These are phyloP conservation scores for Sanghuangporus sanghuang DNA, from an alignment of 1,284 basidiomycete species.

Conservation along the genomic window DNA sequence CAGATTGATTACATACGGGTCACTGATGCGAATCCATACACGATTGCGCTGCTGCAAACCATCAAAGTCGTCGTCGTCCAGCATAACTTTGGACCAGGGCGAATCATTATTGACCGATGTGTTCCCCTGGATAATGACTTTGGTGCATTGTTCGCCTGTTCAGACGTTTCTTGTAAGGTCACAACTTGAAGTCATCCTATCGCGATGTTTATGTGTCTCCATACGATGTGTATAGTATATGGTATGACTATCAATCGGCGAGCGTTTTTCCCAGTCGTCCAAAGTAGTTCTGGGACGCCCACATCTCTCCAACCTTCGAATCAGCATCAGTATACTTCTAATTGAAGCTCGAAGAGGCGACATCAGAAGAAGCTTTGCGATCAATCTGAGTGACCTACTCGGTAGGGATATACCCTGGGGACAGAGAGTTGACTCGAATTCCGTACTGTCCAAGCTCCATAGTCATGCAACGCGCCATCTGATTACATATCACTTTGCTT, in stretches of 20 bases:
- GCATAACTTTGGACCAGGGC: neutral
- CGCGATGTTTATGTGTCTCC: no score
- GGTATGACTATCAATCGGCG: no score
- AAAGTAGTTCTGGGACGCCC: no score
- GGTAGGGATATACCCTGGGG: slow-evolving; percentile 73
- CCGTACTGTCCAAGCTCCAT: slow-evolving; percentile 69
- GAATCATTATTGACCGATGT: neutral
- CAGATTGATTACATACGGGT: neutral
- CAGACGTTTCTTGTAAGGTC: neutral
- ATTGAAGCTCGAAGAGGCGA: no score
- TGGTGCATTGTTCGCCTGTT: neutral
- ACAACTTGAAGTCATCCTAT: no score
- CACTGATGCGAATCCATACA: neutral
- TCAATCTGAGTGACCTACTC: slow-evolving; percentile 36
- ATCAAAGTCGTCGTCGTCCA: neutral
- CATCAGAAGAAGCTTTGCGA: no score
- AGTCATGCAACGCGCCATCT: slow-evolving; percentile 81
- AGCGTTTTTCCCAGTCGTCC: no score
- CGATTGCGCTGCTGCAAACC: neutral
- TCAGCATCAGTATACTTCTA: no score
- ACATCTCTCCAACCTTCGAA: no score
- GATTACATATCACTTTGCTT: slow-evolving; percentile 77
- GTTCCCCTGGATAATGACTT: neutral
- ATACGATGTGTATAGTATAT: no score
- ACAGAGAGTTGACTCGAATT: slow-evolving; percentile 75